Conservation (phyloP, 192 early-diverging fungal genomes). For the Coemansia sp. region DNA sequence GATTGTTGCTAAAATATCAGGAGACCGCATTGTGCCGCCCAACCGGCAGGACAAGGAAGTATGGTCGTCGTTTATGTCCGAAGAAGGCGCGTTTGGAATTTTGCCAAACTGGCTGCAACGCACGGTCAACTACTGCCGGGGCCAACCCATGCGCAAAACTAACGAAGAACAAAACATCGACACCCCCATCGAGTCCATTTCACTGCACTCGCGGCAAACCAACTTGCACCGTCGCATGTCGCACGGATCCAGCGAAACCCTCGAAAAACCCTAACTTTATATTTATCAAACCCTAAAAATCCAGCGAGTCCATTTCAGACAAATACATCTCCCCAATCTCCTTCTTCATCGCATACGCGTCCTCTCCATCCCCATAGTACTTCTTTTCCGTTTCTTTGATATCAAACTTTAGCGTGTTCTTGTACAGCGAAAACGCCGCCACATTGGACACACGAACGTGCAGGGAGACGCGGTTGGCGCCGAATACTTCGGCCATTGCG, state of each 20-base stretch:
- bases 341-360: conserved; percentile 75
- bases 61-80: background rate
- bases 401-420: conserved; percentile 85
- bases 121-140: no score
- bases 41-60: conserved; percentile 1
- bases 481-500: conserved; percentile 87
- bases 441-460: conserved; percentile 93
- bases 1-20: no score
- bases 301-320: conserved; percentile 30
- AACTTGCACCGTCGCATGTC: no score
- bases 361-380: conserved; percentile 98
- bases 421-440: conserved; percentile 91
- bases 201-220: no score
- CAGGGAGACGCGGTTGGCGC: conserved; percentile 83
- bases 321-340: conserved; percentile 21
- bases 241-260: no score
- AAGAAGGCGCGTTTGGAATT: background rate
- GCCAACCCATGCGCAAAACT: no score
- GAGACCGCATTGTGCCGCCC: no score
- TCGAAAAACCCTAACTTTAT: no score
- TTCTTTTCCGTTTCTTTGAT: conserved; percentile 89
- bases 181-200: no score
- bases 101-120: no score
- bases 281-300: conserved; percentile 21
- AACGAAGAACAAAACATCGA: no score